Evolutionary conservation across 106 monocot genomes (phyloP), one percentile per base, ranked within the genome.

Genomic region (Cymbidium sinense): DNA sequence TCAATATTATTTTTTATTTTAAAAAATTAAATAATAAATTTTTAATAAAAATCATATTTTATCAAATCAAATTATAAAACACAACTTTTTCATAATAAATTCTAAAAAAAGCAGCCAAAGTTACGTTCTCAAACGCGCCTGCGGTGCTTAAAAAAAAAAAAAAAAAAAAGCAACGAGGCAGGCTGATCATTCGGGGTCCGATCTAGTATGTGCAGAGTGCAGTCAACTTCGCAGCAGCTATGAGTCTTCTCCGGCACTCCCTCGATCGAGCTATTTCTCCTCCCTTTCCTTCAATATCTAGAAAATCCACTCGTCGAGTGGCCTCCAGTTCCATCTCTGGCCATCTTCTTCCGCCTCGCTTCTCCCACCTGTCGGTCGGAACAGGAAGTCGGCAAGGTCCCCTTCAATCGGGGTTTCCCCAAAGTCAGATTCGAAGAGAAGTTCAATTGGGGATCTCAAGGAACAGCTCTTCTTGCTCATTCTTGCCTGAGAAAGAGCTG

Each of bases 401-500:
- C 5, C 76, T 34, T 51, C 69, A 5, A 27, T 64, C 51, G 67
- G 64, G 28, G 34, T 65, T 64, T 31, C 43, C 10, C 23, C 62
- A 70, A 23, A 74, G 34, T 31, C 73, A 36, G 47, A 21, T 50
- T 54, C 34, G 3, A 2, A 33, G 37, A 72, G 62, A 37, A 39
- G 37, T 54, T 73, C n/a, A 43, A 2, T 25, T 6, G 73, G 79
- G 83, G 70, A 80, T 43, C 71, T 83, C 73, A 2, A 76, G 65
- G 18, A 34, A 36, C 6, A 54, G 76, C 23, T 79, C 28, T n/a
- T 77, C 77, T 0, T 43, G 27, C 5, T 73, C 81, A 28, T n/a
- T 79, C 27, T 33, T 77, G 15, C 71, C 81, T n/a, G 83, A 84
- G 70, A 76, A 72, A 34, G 86, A 81, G 79, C 20, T 75, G 34